phyloP scores from a whole-genome alignment of 106 monocot species.

The Platanthera zijinensis region DNA sequence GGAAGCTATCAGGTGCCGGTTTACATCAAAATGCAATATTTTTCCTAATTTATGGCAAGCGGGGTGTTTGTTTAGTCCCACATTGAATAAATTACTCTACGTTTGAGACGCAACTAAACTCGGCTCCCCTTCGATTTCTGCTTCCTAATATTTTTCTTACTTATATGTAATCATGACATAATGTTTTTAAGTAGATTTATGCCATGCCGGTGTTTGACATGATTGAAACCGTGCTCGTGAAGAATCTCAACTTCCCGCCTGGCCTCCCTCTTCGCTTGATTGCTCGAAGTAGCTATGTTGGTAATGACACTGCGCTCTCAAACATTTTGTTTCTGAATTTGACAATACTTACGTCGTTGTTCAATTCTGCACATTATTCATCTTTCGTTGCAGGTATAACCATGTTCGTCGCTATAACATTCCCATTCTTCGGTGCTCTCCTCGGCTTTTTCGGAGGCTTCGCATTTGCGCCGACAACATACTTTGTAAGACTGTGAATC shows the following conservation, averaged over 20 bases:
- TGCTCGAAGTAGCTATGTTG: conserved; percentile 24
- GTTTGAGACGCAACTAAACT: too few species aligned
- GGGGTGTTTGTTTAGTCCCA: too few species aligned
- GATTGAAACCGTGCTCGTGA: conserved; percentile 32
- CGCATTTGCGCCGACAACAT: conserved; percentile 55
- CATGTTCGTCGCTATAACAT: conserved; percentile 40
- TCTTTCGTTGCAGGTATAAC: conserved; percentile 28
- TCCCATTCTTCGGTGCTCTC: conserved; percentile 53
- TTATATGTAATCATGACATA: neutral
- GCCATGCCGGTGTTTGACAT: conserved; percentile 48
- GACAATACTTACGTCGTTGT: neutral
- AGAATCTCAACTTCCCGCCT: conserved; percentile 22
- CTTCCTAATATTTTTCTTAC: too few species aligned
- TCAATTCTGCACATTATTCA: neutral
- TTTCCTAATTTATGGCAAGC: too few species aligned
- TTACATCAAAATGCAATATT: neutral
- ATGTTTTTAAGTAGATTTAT: conserved; percentile 15
- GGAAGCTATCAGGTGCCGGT: conserved; percentile 30
- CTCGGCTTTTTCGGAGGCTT: conserved; percentile 63
- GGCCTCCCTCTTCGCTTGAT: conserved; percentile 28
- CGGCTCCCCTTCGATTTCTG: too few species aligned
- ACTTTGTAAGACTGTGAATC: conserved; percentile 31
- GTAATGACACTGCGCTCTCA: conserved; percentile 3
- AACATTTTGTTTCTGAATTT: neutral
- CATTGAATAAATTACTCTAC: too few species aligned